These are phyloP conservation scores for Gillenia trifoliata DNA, from an alignment of 306 rosid species.

Conservation along the genomic window DNA sequence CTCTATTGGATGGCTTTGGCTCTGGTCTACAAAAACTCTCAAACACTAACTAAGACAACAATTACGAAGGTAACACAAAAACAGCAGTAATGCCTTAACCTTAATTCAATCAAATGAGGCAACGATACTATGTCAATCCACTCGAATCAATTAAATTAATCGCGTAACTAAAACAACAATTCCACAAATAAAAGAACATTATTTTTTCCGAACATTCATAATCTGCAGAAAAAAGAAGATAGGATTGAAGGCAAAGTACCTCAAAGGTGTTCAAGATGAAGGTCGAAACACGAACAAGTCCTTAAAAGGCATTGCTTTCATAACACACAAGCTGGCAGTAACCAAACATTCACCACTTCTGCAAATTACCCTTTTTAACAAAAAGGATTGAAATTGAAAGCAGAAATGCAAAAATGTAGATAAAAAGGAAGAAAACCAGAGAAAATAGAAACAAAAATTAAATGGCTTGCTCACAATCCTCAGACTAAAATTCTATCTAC, in stretches of 20 bases:
- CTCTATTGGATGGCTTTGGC: not conserved
- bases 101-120: not conserved
- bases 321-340: not conserved
- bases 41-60: not conserved
- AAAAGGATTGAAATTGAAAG: not conserved
- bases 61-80: not conserved
- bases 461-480: slow-evolving; percentile 45
- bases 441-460: slow-evolving; percentile 42
- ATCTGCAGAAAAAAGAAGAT: not conserved
- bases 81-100: not conserved
- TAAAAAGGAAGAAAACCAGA: slow-evolving; percentile 8
- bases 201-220: not conserved
- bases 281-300: not conserved
- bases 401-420: not conserved
- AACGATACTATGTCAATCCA: not conserved
- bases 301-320: not conserved
- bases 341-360: slow-evolving; percentile 1
- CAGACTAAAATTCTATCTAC: slow-evolving; percentile 19
- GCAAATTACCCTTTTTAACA: not conserved
- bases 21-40: not conserved
- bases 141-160: not conserved
- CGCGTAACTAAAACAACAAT: not conserved
- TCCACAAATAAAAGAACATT: not conserved
- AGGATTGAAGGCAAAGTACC: slow-evolving; percentile 6
- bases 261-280: slow-evolving; percentile 1